Percentiles rank a stretch among this genome's conserved stretches.
phyloP scores from a whole-genome alignment of 371 early-diverging fungal species.

The Syncephalis plumigaleata region DNA sequence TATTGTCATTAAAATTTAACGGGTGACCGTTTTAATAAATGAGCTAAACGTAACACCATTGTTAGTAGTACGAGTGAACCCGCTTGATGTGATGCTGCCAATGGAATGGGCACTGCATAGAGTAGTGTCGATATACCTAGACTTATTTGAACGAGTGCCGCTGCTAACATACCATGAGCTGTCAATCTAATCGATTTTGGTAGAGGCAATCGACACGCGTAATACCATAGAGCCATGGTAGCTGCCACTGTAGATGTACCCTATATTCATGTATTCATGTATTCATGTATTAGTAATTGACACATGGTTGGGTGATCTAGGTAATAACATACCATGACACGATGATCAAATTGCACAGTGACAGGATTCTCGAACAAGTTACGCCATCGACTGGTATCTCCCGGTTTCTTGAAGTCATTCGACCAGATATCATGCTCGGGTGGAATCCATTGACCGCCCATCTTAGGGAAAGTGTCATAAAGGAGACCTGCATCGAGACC shows the following conservation, averaged over 20 bases:
- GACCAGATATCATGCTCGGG: conserved; percentile 55
- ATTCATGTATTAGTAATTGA: not conserved
- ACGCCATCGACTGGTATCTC: conserved; percentile 32
- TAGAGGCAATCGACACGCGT: conserved; percentile 48
- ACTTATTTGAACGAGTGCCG: conserved; percentile 55
- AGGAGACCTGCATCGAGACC: conserved; percentile 93
- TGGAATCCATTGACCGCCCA: conserved; percentile 64
- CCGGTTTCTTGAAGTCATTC: conserved; percentile 26
- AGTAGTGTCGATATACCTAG: conserved; percentile 85
- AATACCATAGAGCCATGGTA: conserved; percentile 49
- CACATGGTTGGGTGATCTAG: conserved; percentile 1
- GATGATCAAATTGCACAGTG: conserved; percentile 90
- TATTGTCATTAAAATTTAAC: not conserved
- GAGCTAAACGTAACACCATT: conserved; percentile 59
- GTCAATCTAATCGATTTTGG: conserved; percentile 49
- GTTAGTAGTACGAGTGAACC: conserved; percentile 82
- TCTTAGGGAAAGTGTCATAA: conserved; percentile 87
- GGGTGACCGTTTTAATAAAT: conserved; percentile 29
- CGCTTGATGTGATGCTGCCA: conserved; percentile 92
- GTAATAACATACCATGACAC: conserved; percentile 41
- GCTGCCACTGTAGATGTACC: conserved; percentile 68
- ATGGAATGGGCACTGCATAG: conserved; percentile 79
- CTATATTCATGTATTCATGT: no score
- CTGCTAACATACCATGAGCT: conserved; percentile 51
- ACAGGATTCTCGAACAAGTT: conserved; percentile 87